Conservation (phyloP, 768 basidiomycete species). For the Russula brevipes region DNA sequence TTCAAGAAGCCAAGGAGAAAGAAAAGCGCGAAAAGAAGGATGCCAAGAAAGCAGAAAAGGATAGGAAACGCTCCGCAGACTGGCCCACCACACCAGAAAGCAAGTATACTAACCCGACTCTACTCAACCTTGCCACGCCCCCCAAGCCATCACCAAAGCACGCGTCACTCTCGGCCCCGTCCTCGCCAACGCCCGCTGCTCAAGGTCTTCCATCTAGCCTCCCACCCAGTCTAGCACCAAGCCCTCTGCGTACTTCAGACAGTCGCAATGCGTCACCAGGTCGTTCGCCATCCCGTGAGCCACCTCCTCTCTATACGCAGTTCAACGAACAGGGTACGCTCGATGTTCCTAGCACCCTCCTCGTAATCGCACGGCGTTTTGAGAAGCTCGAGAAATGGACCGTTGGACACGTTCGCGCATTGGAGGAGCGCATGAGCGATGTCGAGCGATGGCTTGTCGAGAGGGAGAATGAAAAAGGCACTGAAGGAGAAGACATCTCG, state of each 20-base stretch:
- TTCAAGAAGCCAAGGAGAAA: slow-evolving; percentile 64
- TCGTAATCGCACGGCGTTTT: slow-evolving; percentile 72
- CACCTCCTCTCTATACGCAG: slow-evolving; percentile 70
- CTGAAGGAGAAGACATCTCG: slow-evolving; percentile 10
- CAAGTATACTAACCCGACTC: slow-evolving; percentile 56
- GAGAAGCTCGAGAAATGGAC: slow-evolving; percentile 91
- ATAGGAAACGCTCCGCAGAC: slow-evolving; percentile 32
- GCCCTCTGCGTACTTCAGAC: slow-evolving; percentile 52
- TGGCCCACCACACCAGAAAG: slow-evolving; percentile 52
- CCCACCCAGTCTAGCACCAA: slow-evolving; percentile 57
- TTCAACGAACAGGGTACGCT: slow-evolving; percentile 67
- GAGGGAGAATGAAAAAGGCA: slow-evolving; percentile 65
- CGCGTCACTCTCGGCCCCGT: slow-evolving; percentile 49
- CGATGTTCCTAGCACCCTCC: slow-evolving; percentile 67
- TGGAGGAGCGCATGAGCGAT: slow-evolving; percentile 89
- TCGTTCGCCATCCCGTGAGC: slow-evolving; percentile 49
- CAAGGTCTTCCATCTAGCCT: slow-evolving; percentile 41
- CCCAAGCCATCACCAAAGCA: slow-evolving; percentile 42
- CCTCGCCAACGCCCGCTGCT: slow-evolving; percentile 62
- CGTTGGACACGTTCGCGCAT: slow-evolving; percentile 78
- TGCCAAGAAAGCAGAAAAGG: slow-evolving; percentile 42
- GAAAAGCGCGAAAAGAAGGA: slow-evolving; percentile 46
- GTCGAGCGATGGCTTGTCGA: slow-evolving; percentile 89
- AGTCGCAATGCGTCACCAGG: slow-evolving; percentile 44
- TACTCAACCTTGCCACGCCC: slow-evolving; percentile 50